Base-by-base conservation (phyloP, 192 early-diverging fungal species). In the Dimargaris cristalligena region DNA sequence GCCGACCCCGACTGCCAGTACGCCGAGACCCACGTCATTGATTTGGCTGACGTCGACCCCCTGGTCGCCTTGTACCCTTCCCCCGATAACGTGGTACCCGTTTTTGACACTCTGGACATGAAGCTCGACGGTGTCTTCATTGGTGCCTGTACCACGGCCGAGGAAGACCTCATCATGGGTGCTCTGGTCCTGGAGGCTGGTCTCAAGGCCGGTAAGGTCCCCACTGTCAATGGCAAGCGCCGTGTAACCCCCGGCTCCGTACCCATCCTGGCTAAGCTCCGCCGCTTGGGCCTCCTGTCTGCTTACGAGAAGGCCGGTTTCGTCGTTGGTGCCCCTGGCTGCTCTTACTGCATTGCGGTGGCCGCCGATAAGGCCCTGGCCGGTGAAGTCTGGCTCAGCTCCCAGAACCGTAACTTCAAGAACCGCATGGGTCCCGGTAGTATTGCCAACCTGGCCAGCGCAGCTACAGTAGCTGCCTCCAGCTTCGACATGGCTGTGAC, bases 371-470 rank as follows among this genome's bases (percentile, higher is more conserved):
- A 76, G 61, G 86, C 86, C 45, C 77, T 80, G 41, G 84, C 84
- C 41, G 86, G 86, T 38, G 84, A 88, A 67, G 77, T 88, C 14
- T 88, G 86, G 86, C 72, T 88, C 58, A 82, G 80, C 65, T 86
- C 84, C 57, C 86, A 88, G 75, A 88, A 88, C 78, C 78, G 86
- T 63, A 88, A 88, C 68, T 88, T 88, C 66, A 83, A 81, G 72
- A 88, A 88, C 71, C 79, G 86, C 61, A 88, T 88, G 86, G 86
- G 86, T 26, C 80, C 82, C 52, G 86, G 86, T 48, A 80, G 81
- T 33, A 88, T 88, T 52, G 86, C 76, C 54, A 88, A 88, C 69
- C 72, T 88, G 34, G 77, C 80, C 23, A 86, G 84, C 20, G 86
- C 86, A 16, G 82, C 86, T 44, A 86, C 84, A 14, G 86, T 88